Evolutionary conservation across 1,284 basidiomycete species (phyloP).

Genomic region (Moesziomyces parantarcticus): DNA sequence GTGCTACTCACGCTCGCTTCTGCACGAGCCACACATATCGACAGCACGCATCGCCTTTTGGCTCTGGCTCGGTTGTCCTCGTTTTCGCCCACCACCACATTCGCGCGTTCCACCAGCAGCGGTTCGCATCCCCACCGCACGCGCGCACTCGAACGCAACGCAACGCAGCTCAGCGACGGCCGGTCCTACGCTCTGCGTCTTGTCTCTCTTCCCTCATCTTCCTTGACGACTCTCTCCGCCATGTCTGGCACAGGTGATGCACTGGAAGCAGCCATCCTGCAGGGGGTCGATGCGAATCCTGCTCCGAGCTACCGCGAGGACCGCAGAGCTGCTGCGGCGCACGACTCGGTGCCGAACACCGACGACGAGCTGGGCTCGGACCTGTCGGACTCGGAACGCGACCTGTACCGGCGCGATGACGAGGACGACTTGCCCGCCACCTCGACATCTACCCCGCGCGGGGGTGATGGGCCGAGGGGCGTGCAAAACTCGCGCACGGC

Average conservation of each 20-base stretch:
- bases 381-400: conserved; percentile 28
- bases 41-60: too few relatives aligned
- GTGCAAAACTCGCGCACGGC: conserved; percentile 16
- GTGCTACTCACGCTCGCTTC: too few relatives aligned
- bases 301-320: conserved; percentile 30
- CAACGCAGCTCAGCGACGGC: background rate
- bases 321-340: conserved; percentile 16
- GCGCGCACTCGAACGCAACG: background rate
- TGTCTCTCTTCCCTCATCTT: background rate
- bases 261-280: conserved; percentile 47
- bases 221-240: background rate
- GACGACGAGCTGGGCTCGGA: conserved; percentile 57
- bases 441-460: conserved; percentile 2
- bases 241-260: conserved; percentile 39
- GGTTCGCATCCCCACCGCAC: too few relatives aligned
- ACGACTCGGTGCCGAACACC: conserved; percentile 34
- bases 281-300: conserved; percentile 36
- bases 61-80: too few relatives aligned
- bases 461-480: conserved; percentile 7
- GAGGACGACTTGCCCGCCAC: conserved; percentile 9
- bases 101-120: too few relatives aligned
- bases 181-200: background rate
- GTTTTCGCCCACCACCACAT: too few relatives aligned
- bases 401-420: conserved; percentile 19
- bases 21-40: too few relatives aligned